Evolutionary conservation across 306 rosid species (phyloP).

Genomic region (Purshia tridentata): DNA sequence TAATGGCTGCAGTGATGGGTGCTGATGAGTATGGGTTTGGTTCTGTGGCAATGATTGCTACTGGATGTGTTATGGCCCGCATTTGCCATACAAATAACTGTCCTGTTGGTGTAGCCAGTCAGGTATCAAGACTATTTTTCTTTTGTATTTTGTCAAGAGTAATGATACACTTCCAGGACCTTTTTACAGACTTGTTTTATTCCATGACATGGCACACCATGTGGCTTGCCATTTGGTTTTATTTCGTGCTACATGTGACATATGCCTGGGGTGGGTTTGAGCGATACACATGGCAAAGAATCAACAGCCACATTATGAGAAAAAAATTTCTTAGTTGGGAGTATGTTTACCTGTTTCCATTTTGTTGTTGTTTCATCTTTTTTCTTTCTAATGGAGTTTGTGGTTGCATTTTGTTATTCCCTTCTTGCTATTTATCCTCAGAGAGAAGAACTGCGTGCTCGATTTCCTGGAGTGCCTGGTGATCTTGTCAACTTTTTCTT

Average conservation of each 20-base stretch:
- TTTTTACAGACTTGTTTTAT: neutral
- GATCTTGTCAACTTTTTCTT: constrained; percentile 96
- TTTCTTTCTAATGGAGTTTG: constrained; percentile 22
- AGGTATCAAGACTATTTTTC: constrained; percentile 46
- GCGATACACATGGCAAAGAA: constrained; percentile 8
- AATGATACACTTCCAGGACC: neutral
- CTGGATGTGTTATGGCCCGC: constrained; percentile 97
- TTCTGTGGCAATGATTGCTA: constrained; percentile 96
- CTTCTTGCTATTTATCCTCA: constrained; percentile 30
- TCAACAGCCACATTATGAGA: neutral
- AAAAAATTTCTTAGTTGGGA: neutral
- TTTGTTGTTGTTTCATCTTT: constrained; percentile 14
- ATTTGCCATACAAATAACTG: constrained; percentile 98
- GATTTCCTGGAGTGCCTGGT: constrained; percentile 98
- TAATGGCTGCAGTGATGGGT: constrained; percentile 96
- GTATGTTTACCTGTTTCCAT: neutral
- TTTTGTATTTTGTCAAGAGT: constrained; percentile 5
- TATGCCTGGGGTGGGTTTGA: neutral
- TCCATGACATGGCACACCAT: constrained; percentile 10
- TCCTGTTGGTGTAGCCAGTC: constrained; percentile 99
- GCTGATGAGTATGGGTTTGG: constrained; percentile 97
- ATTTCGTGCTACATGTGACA: neutral
- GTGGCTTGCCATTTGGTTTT: constrained; percentile 16
- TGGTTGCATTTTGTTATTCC: constrained; percentile 9
- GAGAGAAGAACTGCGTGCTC: constrained; percentile 99